A percentile compares a stretch with the other conserved stretches of the same genome.
Evolutionary conservation across 2,329 filamentous ascomycete genomes (phyloP).

Genomic region (Graphiopsis chlorocephala): DNA sequence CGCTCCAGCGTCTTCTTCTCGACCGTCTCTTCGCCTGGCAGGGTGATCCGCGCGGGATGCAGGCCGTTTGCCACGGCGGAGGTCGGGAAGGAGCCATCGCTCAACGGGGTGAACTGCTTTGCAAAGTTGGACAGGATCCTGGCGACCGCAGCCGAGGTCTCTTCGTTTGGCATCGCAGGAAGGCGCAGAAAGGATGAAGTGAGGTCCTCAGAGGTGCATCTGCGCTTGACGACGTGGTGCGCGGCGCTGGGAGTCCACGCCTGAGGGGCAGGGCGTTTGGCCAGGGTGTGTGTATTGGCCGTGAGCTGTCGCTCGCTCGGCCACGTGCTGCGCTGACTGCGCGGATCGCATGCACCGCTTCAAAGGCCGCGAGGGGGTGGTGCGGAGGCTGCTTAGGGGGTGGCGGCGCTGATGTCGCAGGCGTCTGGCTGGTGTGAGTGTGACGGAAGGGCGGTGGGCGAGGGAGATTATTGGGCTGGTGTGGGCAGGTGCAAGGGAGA

Average conservation of each 20-base stretch:
- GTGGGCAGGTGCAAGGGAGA: conserved; percentile 2
- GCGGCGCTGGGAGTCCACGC: conserved; percentile 10
- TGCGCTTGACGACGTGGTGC: conserved; percentile 15
- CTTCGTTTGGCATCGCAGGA: conserved; percentile 30
- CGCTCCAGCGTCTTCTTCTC: conserved; percentile 78
- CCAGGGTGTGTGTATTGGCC: conserved; percentile 14
- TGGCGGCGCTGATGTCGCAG: conserved; percentile 1
- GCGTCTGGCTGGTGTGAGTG: neutral
- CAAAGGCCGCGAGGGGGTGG: neutral
- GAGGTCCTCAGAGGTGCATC: conserved; percentile 17
- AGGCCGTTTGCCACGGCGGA: conserved; percentile 51
- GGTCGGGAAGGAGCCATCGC: conserved; percentile 45
- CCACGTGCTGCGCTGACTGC: conserved; percentile 11
- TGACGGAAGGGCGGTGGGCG: neutral
- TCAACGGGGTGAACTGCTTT: conserved; percentile 44
- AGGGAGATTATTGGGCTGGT: conserved; percentile 4
- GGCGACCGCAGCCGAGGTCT: conserved; percentile 35
- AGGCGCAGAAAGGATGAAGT: conserved; percentile 12
- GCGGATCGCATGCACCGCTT: conserved; percentile 12
- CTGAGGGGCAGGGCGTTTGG: conserved; percentile 15
- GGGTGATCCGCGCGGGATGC: conserved; percentile 56
- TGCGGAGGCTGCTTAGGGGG: neutral
- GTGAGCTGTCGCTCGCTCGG: conserved; percentile 16
- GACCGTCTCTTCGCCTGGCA: conserved; percentile 73
- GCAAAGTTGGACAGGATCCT: conserved; percentile 49